Evolutionary conservation across 1,284 basidiomycete species (phyloP), one percentile per base, ranked within the genome.

Genomic region (Leccinum pachyderme): DNA sequence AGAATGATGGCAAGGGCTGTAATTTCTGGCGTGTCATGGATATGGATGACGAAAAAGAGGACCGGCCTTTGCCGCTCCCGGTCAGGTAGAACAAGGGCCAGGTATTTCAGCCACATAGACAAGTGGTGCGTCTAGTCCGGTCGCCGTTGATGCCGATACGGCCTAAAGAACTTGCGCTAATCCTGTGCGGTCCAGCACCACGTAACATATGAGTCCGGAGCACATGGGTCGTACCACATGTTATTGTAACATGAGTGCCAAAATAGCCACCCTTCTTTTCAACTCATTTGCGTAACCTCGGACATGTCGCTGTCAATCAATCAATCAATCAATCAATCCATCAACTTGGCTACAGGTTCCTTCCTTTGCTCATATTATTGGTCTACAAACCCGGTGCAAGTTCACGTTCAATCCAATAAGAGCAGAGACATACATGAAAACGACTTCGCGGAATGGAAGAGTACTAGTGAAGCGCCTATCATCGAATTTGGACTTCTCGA

Each of bases 1-100:
- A 90, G 71, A 93, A 92, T 55, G 85, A 91, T 18, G 85, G 91
- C 24, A 92, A 93, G 70, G 89, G 87, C 0, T 97, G 94, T 64
- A 81, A 82, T 27, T 86, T 86, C 60, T 95, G 93, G 83, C 84
- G 82, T 63, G 75, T 89, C 18, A 79, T 96, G 78, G 86, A 95
- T 70, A 83, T 90, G 74, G 69, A 77, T 51, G 77, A 74, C 5
- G 93, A 95, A 70, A 86, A 86, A 75, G 93, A 63, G 84, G 87
- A 1, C 77, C 82, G 9, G 71, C 76, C 51, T 69, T 72, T 15
- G 60, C 67, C 18, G 64, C 72, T 57, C 33, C 48, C 27, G 37
- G 44, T 47, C 47, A 37, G 32, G 24, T 28, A 22, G 28, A 46
- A 5, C 31, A 41, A 57, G 22, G 86, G 82, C 31, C 49, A 28